phyloP scores from a whole-genome alignment of 164 flowering plant genomes.

The Santalum album region DNA sequence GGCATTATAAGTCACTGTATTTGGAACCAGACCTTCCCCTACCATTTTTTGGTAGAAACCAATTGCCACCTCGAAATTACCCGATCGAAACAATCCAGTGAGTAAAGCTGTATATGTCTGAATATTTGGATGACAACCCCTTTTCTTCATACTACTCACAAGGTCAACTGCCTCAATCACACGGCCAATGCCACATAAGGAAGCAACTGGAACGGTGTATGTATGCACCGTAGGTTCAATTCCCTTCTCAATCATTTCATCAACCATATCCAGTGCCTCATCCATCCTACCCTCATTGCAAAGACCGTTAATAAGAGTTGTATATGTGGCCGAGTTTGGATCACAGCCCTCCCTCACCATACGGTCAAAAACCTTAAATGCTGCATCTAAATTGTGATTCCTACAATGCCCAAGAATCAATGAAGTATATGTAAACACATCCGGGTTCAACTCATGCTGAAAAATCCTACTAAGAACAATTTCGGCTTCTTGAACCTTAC shows the following conservation, averaged over 20 bases:
- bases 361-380: slow-evolving; percentile 41
- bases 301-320: slow-evolving; percentile 61
- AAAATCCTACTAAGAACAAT: slow-evolving; percentile 38
- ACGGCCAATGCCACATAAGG: slow-evolving; percentile 45
- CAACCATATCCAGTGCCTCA: slow-evolving; percentile 57
- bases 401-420: slow-evolving; percentile 75
- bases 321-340: slow-evolving; percentile 63
- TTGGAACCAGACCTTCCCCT: slow-evolving; percentile 49
- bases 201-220: slow-evolving; percentile 51
- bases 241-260: slow-evolving; percentile 55
- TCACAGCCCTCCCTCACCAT: slow-evolving; percentile 59
- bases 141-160: slow-evolving; percentile 41
- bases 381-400: slow-evolving; percentile 40
- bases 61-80: slow-evolving; percentile 39
- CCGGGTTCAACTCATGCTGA: slow-evolving; percentile 42
- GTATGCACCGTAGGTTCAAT: slow-evolving; percentile 64
- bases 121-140: slow-evolving; percentile 55
- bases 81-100: slow-evolving; percentile 44
- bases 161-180: slow-evolving; percentile 45
- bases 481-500: slow-evolving; percentile 56
- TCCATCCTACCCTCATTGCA: slow-evolving; percentile 54
- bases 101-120: slow-evolving; percentile 69
- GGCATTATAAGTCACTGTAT: slow-evolving; percentile 52
- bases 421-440: slow-evolving; percentile 64
- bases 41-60: slow-evolving; percentile 68